Evolutionary conservation across 1,284 basidiomycete genomes (phyloP).

Genomic region (Leccinum subfulvum): DNA sequence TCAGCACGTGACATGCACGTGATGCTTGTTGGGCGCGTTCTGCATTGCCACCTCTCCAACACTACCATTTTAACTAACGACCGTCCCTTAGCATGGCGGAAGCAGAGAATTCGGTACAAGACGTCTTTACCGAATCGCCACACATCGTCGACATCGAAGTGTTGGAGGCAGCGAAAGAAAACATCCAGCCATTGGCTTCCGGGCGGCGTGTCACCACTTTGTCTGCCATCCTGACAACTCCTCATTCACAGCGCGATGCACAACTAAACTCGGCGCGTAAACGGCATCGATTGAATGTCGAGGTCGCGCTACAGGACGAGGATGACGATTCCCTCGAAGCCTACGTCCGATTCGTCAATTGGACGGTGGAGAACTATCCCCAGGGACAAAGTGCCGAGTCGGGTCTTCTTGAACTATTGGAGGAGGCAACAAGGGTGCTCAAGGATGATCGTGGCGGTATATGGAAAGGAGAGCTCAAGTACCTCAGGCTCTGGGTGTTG

Average conservation of each 20-base stretch:
- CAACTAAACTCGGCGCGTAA: slow-evolving; percentile 62
- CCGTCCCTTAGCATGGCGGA: slow-evolving; percentile 17
- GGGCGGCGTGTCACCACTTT: slow-evolving; percentile 74
- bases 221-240: slow-evolving; percentile 67
- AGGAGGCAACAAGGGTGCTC: slow-evolving; percentile 77
- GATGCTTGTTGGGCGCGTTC: slow-evolving; percentile 24
- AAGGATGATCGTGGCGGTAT: slow-evolving; percentile 65
- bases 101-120: slow-evolving; percentile 20
- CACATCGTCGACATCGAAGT: slow-evolving; percentile 71
- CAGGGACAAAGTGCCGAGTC: slow-evolving; percentile 67
- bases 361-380: slow-evolving; percentile 70
- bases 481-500: slow-evolving; percentile 90
- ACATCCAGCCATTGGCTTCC: slow-evolving; percentile 73
- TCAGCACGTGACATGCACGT: slow-evolving; percentile 24
- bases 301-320: slow-evolving; percentile 54
- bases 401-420: slow-evolving; percentile 78
- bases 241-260: slow-evolving; percentile 68
- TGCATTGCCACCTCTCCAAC: background rate
- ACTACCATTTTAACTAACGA: background rate
- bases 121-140: slow-evolving; percentile 26
- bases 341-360: slow-evolving; percentile 63
- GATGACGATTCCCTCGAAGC: slow-evolving; percentile 56
- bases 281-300: slow-evolving; percentile 53
- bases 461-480: slow-evolving; percentile 73
- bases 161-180: slow-evolving; percentile 80